Percentiles rank a stretch among this genome's conserved stretches.
These are phyloP conservation scores for Fusarium multiceps DNA, from an alignment of 2,329 filamentous ascomycete genomes.

Conservation along the genomic window DNA sequence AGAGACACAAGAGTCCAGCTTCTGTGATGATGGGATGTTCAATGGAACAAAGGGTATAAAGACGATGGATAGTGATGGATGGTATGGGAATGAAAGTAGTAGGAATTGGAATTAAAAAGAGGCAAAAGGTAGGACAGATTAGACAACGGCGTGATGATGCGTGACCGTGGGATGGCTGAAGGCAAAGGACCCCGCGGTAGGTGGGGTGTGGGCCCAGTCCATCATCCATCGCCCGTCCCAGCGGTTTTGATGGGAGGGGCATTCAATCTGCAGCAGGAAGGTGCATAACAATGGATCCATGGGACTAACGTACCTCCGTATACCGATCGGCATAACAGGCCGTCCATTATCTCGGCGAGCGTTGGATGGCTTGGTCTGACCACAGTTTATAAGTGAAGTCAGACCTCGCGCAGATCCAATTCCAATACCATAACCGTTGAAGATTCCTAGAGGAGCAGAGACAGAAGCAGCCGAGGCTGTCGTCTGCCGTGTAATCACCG, in stretches of 20 bases:
- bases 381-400: conserved; percentile 24
- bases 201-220: conserved; percentile 25
- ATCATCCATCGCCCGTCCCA: conserved; percentile 3
- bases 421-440: conserved; percentile 15
- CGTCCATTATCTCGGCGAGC: conserved; percentile 35
- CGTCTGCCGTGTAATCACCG: conserved; percentile 36
- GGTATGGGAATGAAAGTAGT: background rate
- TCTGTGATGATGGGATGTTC: background rate
- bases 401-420: conserved; percentile 16
- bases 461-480: conserved; percentile 10
- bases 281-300: background rate
- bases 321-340: conserved; percentile 34
- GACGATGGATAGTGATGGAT: background rate
- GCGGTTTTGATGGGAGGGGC: conserved; percentile 26
- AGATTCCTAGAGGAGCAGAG: conserved; percentile 6
- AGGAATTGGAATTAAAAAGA: conserved; percentile 15
- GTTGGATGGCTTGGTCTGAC: conserved; percentile 23
- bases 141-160: conserved; percentile 38
- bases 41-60: conserved; percentile 11
- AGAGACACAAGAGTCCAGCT: conserved; percentile 15
- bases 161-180: conserved; percentile 1
- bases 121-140: conserved; percentile 11
- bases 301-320: conserved; percentile 44
- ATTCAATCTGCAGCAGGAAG: conserved; percentile 10
- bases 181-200: conserved; percentile 33